Percentiles rank a stretch among this genome's conserved stretches.
phyloP scores from a whole-genome alignment of 2,329 filamentous ascomycete species.

The Scedosporium boydii region DNA sequence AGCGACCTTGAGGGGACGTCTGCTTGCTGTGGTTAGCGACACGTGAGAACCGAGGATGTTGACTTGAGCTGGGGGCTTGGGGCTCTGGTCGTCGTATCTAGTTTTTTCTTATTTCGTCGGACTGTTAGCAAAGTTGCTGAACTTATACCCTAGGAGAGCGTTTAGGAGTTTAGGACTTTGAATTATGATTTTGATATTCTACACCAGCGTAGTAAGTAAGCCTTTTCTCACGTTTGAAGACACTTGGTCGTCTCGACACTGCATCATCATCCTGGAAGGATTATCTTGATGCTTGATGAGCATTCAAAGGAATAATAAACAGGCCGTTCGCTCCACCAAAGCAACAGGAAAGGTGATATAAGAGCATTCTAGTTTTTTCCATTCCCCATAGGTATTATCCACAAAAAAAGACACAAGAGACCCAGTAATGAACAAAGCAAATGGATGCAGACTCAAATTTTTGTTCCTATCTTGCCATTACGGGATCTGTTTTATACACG shows the following conservation, averaged over 20 bases:
- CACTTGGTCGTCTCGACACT: not conserved
- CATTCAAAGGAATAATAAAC: too few species aligned
- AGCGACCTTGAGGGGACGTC: not conserved
- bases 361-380: too few species aligned
- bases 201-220: too few species aligned
- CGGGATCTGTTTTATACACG: conserved; percentile 1
- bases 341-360: too few species aligned
- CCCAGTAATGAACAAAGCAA: not conserved
- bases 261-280: too few species aligned
- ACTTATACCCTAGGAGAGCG: not conserved
- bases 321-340: too few species aligned
- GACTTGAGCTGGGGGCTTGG: not conserved
- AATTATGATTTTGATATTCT: not conserved
- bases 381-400: too few species aligned
- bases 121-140: not conserved
- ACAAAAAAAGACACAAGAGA: not conserved
- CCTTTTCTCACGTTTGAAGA: not conserved
- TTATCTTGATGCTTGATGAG: too few species aligned
- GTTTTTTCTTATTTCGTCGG: too few species aligned
- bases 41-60: not conserved
- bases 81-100: not conserved
- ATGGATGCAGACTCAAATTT: not conserved
- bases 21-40: not conserved
- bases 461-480: conserved; percentile 1
- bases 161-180: not conserved